Base-by-base conservation (phyloP, 305 asterid genomes). In the Salvia sclarea region DNA sequence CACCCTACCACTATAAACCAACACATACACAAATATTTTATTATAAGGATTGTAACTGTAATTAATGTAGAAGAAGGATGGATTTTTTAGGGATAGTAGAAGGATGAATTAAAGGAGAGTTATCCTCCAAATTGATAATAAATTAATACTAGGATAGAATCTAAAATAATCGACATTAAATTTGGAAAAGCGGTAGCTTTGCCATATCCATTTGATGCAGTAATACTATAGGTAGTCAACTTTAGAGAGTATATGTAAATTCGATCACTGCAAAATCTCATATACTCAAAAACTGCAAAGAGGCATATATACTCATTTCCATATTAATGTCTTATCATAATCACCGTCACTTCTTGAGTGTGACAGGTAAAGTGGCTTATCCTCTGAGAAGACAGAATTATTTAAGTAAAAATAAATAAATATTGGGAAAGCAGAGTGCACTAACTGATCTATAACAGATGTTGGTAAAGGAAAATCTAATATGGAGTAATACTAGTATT, bases 401-500 rank as follows among this genome's bases (percentile, higher is more conserved):
- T 47, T 62, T 64, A 41, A 24, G 2, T 37, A 38, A 48, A 9
- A 25, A 44, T 20, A 21, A 21, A 35, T 6, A 18, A 0, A 17
- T 28, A 55, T 25, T 14, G 65, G 55, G 71, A 66, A 67, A 69
- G 79, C 52, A 60, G 56, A 68, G 69, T 69, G 69, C 57, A 44
- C 78, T 74, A 59, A 38, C 78, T 64, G n/a, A n/a, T n/a, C 35
- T 14, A 3, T 45, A 66, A 73, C 81, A 77, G 70, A 68, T 80
- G 83, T 75, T 79, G 59, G 49, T 47, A 53, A 33, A 40, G 35
- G 40, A 43, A 50, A 44, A 17, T 24, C 3, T 28, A 24, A n/a
- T n/a, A n/a, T n/a, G n/a, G n/a, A n/a, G n/a, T n/a, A n/a, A n/a
- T n/a, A n/a, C n/a, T n/a, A n/a, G n/a, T 13, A 55, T 55, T 47